A percentile compares a stretch with the other conserved stretches of the same genome.
phyloP scores from a whole-genome alignment of 2,329 filamentous ascomycete genomes.

The Xylaria sp. region DNA sequence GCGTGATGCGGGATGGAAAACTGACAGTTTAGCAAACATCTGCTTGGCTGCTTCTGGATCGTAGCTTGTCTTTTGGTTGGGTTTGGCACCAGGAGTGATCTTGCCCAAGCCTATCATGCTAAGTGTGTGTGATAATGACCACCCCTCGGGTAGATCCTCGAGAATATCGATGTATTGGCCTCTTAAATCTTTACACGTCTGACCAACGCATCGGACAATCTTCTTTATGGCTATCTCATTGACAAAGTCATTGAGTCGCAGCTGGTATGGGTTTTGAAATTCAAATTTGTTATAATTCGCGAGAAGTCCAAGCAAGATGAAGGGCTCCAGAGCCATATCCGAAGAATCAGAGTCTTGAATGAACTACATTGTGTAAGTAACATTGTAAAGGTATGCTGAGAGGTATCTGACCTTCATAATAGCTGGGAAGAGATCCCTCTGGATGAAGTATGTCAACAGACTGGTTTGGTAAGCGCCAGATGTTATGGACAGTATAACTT shows the following conservation, averaged over 20 bases:
- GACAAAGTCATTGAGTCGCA: conserved; percentile 93
- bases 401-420: conserved; percentile 81
- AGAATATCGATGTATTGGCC: conserved; percentile 85
- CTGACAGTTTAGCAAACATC: conserved; percentile 82
- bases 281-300: conserved; percentile 99
- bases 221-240: conserved; percentile 88
- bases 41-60: conserved; percentile 84
- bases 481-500: conserved; percentile 83
- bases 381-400: neutral
- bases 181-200: conserved; percentile 74
- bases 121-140: conserved; percentile 84
- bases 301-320: conserved; percentile 84
- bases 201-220: conserved; percentile 80
- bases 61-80: conserved; percentile 67
- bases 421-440: conserved; percentile 91
- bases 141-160: conserved; percentile 90
- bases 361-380: conserved; percentile 63
- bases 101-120: conserved; percentile 85
- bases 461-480: conserved; percentile 97
- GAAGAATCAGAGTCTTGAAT: conserved; percentile 80
- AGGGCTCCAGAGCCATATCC: conserved; percentile 74
- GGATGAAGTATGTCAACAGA: conserved; percentile 92
- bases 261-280: conserved; percentile 94
- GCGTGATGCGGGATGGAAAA: conserved; percentile 37
- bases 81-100: conserved; percentile 75